Base-by-base conservation (phyloP, 306 rosid species). In the Oxytropis ochrocephala region DNA sequence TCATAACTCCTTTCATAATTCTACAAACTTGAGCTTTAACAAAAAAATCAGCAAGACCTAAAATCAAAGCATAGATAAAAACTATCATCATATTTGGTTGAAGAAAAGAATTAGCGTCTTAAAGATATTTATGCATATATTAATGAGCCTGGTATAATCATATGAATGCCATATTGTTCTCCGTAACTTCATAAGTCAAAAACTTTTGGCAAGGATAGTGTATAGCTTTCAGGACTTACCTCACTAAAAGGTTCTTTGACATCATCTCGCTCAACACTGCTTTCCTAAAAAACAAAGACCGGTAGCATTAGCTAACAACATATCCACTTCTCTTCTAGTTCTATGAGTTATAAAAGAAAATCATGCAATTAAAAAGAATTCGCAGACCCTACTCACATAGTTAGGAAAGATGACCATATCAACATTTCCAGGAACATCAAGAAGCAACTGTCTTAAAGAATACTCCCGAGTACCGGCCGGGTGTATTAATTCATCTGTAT, bases 351-450 rank as follows among this genome's bases (percentile, higher is more conserved):
- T 63, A 57, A 32, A 65, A 21, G 67, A 69, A 76, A 16, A 8
- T 51, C 3, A 7, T 6, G 29, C 64, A 42, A 69, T 51, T 12
- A 36, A 67, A 36, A 69, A 67, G 49, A 72, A 65, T 44, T 44
- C 14, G 13, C 49, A 17, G 63, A 85, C 56, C 80, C 57, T 57
- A 87, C 99, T 72, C 79, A 94, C 99, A 70, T 90, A 94, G 63
- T 94, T 94, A 6, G 99, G 96, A 79, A 94, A 91, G 76, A 94
- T 91, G 82, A 90, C 97, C 92, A 88, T 94, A 75, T 94, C 97
- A 48, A 94, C 98, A 78, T 90, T 85, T 71, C 81, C 81, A 0
- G 97, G 97, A 79, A 90, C 92, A 56, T 90, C 98, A 79, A 82
- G 94, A 65, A 90, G 95, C 88, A 94, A 69, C 74, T 85, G 95